These are phyloP conservation scores for Aspergillus latus DNA, from an alignment of 2,329 filamentous ascomycete species.

Conservation along the genomic window DNA sequence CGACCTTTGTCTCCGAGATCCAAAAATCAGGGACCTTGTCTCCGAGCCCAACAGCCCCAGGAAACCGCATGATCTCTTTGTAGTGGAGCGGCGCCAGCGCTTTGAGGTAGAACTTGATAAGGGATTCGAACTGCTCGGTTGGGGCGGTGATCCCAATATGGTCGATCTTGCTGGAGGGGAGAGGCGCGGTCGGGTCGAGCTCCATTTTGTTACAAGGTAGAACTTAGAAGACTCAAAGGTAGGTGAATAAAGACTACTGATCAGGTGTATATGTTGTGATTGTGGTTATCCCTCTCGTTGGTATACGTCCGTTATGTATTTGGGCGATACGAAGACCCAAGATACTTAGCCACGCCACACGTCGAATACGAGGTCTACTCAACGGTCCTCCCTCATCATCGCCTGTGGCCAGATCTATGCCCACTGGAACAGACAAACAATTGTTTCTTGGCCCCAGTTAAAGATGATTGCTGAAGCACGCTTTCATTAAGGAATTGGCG, in stretches of 20 bases:
- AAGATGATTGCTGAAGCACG: too few species aligned
- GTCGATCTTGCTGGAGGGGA: constrained; percentile 20
- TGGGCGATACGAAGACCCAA: too few species aligned
- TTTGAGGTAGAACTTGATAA: constrained; percentile 31
- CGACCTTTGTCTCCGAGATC: constrained; percentile 21
- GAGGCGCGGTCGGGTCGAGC: neutral
- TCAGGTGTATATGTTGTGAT: too few species aligned
- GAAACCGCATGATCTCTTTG: constrained; percentile 29
- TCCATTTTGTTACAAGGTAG: neutral
- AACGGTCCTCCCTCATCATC: too few species aligned
- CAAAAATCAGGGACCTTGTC: constrained; percentile 32
- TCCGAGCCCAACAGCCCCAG: constrained; percentile 31
- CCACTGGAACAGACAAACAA: too few species aligned
- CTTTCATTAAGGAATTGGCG: too few species aligned
- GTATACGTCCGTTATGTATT: too few species aligned
- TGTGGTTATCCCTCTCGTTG: too few species aligned
- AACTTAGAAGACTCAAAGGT: neutral
- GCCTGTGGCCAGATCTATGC: too few species aligned
- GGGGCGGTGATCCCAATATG: constrained; percentile 30
- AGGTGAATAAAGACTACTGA: neutral
- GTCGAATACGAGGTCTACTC: too few species aligned
- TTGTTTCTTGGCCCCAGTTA: too few species aligned
- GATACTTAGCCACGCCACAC: too few species aligned
- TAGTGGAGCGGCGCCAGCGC: constrained; percentile 31
- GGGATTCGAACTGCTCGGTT: constrained; percentile 28